Base-by-base conservation (phyloP, 1,284 basidiomycete species). In the Leucoagaricus sp. region DNA sequence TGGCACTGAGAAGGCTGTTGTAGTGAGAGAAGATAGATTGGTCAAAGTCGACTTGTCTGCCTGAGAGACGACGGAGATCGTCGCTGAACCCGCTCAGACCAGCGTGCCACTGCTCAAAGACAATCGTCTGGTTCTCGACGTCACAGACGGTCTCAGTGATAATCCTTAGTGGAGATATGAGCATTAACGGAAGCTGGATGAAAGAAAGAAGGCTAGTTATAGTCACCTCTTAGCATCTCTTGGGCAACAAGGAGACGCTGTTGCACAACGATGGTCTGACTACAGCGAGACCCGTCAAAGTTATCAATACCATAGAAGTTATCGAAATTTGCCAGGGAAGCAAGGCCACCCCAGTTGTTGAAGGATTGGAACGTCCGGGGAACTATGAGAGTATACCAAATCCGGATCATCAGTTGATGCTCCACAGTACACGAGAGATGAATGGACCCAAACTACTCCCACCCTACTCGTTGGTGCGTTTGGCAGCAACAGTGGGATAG, bases 201-300 rank as follows among this genome's bases (percentile, higher is more conserved):
- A 19, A 23, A 3, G 7, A 23, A 10, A 38, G 46, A 42, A 42
- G 25, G 48, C 52, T 34, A 54, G 56, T 33, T 42, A 23, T 36
- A 13, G 29, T 47, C 59, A 74, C 75, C 66, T 72, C 65, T 76
- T 75, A 23, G 74, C 66, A 76, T 71, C 63, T 77, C 74, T 56
- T 75, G 74, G 34, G 76, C 61, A 41, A 77, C 70, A 47, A 71
- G 68, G 31, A 77, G 71, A 29, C 73, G 71, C 53, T 76, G 74
- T 61, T 76, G 75, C 60, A 70, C 64, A 41, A 76, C 63, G 31
- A 74, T 64, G 49, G 67, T 64, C 48, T 71, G 68, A 29, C 61
- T 62, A 62, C 65, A 69, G 50, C 68, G 62, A 40, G 67, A 69
- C 53, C 69, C 69, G 62, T 73, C 69, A 55, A 76, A 77, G 67